These are phyloP conservation scores for Diaporthe eres DNA, from an alignment of 2,329 filamentous ascomycete genomes.

Conservation along the genomic window DNA sequence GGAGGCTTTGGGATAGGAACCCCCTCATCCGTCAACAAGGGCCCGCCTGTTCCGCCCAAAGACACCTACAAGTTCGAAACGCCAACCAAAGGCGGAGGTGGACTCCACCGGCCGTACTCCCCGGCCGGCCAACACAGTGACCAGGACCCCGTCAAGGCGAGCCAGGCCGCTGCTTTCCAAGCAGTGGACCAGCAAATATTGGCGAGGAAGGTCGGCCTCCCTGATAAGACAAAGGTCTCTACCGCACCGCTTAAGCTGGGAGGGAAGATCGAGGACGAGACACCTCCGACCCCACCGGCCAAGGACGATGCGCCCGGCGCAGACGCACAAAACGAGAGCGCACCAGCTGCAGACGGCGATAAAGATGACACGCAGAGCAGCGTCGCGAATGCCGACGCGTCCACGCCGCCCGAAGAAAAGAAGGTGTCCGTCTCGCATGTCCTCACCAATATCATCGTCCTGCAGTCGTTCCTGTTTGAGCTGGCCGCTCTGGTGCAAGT, in stretches of 20 bases:
- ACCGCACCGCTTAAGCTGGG: conserved; percentile 64
- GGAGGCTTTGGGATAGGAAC: conserved; percentile 49
- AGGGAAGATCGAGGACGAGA: conserved; percentile 48
- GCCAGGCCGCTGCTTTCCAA: conserved; percentile 73
- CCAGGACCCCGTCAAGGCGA: conserved; percentile 56
- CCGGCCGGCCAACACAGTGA: conserved; percentile 48
- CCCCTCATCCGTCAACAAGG: conserved; percentile 51
- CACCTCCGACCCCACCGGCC: conserved; percentile 37
- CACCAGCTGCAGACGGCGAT: conserved; percentile 19
- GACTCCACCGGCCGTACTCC: conserved; percentile 56
- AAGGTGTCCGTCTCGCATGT: conserved; percentile 82
- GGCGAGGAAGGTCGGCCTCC: conserved; percentile 66
- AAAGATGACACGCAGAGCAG: conserved; percentile 39
- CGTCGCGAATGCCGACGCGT: not conserved
- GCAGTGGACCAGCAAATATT: conserved; percentile 75
- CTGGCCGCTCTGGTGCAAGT: conserved; percentile 82
- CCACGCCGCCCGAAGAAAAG: conserved; percentile 48
- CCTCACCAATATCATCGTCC: conserved; percentile 82
- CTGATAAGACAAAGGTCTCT: conserved; percentile 55
- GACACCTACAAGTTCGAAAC: conserved; percentile 58
- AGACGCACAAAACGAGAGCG: conserved; percentile 5
- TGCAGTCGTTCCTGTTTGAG: conserved; percentile 86
- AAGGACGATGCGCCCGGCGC: conserved; percentile 38
- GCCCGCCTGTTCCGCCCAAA: conserved; percentile 57
- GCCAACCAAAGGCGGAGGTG: conserved; percentile 49